Evolutionary conservation across 176 grass and related monocot species (phyloP), one percentile per base, ranked within the genome.

Genomic region (Raddia guianensis): DNA sequence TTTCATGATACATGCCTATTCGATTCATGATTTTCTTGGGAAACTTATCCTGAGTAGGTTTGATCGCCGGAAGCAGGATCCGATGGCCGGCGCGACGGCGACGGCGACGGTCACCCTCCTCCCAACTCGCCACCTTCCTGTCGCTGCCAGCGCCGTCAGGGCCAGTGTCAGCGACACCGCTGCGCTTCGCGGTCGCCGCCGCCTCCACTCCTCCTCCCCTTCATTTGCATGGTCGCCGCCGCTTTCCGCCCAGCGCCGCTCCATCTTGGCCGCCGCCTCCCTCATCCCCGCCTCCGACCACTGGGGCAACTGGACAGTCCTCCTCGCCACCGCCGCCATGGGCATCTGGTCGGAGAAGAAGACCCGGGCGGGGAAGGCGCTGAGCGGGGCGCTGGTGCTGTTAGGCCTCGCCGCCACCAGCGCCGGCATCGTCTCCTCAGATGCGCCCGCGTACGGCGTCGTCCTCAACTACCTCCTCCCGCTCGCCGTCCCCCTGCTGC

Each of bases 241-340:
- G 65, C 20, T 34, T 50, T 32, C 14, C 43, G n/a, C 11, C 51
- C 51, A 7, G 13, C 52, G 35, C 21, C 70, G 71, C 69, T 49
- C 12, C 49, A 1, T 64, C 14, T 2, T 2, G 27, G 68, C 34
- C 55, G 21, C 55, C 49, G 48, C 52, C 50, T 43, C 12, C 66
- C 14, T 8, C 33, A 84, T 97, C 4, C 80, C 88, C 40, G 88
- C 88, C n/a, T 21, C 74, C 10, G 88, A 93, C 68, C 86, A 93
- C 62, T 93, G 90, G 94, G 88, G 91, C 68, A 97, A 89, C 91
- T 89, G 88, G 91, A 93, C 89, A 70, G 85, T 89, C 67, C 88
- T 97, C 72, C 83, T 97, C 19, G 47, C 77, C 46, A 63, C 69
- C 12, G 91, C 80, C 12, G 91, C 91, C 32, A 78, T 93, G 69